phyloP scores from a whole-genome alignment of 2,329 filamentous ascomycete genomes.

The Colletotrichum truncatum region DNA sequence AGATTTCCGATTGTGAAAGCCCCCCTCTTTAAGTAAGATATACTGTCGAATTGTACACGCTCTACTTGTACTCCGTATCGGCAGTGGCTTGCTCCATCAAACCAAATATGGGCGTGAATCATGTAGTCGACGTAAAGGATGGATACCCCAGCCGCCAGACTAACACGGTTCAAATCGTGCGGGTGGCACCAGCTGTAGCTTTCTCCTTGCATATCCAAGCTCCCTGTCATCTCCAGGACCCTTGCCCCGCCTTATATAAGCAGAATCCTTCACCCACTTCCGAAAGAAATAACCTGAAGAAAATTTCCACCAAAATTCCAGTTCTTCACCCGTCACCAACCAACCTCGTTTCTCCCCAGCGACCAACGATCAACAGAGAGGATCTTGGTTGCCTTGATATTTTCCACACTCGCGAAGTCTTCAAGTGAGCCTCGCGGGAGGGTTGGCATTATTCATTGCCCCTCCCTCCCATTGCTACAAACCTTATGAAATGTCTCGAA shows the following conservation, averaged over 20 bases:
- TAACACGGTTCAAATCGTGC: background rate
- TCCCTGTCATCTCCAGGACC: background rate
- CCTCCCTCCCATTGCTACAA: background rate
- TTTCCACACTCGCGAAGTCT: background rate
- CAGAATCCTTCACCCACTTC: background rate
- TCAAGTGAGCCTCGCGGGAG: background rate
- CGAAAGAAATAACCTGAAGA: background rate
- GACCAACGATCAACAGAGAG: too few species aligned
- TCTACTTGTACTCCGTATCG: background rate
- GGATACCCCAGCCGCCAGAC: background rate
- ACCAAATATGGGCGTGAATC: background rate
- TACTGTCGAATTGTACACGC: too few species aligned
- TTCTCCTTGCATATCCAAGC: background rate
- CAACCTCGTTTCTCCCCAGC: too few species aligned
- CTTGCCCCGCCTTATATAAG: background rate
- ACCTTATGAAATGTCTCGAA: background rate
- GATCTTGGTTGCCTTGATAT: background rate
- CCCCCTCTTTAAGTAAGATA: too few species aligned
- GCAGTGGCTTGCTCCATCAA: background rate
- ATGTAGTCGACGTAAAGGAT: background rate
- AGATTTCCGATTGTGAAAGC: too few species aligned
- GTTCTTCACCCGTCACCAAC: background rate
- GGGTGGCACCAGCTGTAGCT: background rate
- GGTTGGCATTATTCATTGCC: constrained; percentile 2
- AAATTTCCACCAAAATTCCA: background rate